Evolutionary conservation across 805 yeast species (phyloP).

Genomic region (Blastobotrys attinorum): DNA sequence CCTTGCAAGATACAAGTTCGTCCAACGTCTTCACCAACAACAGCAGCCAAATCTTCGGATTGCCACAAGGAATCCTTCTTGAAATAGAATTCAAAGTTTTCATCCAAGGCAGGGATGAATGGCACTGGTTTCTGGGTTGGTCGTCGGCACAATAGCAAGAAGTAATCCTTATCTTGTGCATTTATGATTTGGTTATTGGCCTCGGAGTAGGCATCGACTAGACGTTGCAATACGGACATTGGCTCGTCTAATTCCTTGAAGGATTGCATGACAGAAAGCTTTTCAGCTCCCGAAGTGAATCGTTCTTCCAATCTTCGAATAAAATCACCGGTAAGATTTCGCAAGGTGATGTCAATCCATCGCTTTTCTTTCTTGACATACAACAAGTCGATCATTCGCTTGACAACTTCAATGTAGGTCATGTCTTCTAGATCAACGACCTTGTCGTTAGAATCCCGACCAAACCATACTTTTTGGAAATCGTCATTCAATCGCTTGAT

Average conservation of each 20-base stretch:
- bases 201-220: slow-evolving; percentile 62
- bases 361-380: slow-evolving; percentile 67
- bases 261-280: slow-evolving; percentile 63
- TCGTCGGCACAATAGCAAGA: slow-evolving; percentile 71
- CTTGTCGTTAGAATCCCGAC: slow-evolving; percentile 60
- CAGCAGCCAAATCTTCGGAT: slow-evolving; percentile 93
- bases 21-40: slow-evolving; percentile 91
- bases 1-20: slow-evolving; percentile 99
- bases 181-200: slow-evolving; percentile 78
- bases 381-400: slow-evolving; percentile 81
- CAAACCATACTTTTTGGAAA: slow-evolving; percentile 98
- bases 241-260: slow-evolving; percentile 65
- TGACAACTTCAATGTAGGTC: slow-evolving; percentile 89
- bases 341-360: slow-evolving; percentile 84
- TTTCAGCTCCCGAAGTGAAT: slow-evolving; percentile 46
- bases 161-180: slow-evolving; percentile 93
- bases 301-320: slow-evolving; percentile 97
- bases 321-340: slow-evolving; percentile 80
- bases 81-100: slow-evolving; percentile 90
- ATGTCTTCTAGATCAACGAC: slow-evolving; percentile 88
- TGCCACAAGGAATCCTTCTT: slow-evolving; percentile 99
- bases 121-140: slow-evolving; percentile 97
- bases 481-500: slow-evolving; percentile 83
- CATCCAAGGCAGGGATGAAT: slow-evolving; percentile 91
- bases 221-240: slow-evolving; percentile 44